phyloP scores from a whole-genome alignment of 169 alveolate genomes.

The Plasmodium gonderi region DNA sequence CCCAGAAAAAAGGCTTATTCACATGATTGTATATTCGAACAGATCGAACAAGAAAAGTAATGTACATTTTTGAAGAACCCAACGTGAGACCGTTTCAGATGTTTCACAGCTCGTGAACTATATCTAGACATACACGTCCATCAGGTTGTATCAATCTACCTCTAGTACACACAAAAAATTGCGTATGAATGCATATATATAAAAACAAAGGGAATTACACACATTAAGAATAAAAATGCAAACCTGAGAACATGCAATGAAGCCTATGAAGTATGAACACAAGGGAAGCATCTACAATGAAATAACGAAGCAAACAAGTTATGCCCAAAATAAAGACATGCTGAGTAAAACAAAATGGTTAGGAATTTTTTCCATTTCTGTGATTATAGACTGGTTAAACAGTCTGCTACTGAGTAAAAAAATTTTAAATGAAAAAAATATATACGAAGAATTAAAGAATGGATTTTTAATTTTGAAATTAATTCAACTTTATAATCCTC shows the following conservation, averaged over 20 bases:
- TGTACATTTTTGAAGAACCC: not conserved
- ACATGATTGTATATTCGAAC: not conserved
- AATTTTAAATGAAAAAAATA: conserved; percentile 36
- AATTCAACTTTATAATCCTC: conserved; percentile 40
- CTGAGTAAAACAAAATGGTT: conserved; percentile 19
- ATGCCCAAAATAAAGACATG: conserved; percentile 43
- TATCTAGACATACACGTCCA: too few relatives aligned
- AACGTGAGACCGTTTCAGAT: too few relatives aligned
- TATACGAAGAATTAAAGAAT: conserved; percentile 59
- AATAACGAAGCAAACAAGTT: conserved; percentile 15
- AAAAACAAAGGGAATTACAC: too few relatives aligned
- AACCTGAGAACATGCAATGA: not conserved
- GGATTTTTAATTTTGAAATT: conserved; percentile 40
- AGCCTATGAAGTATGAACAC: conserved; percentile 6
- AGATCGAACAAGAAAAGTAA: not conserved
- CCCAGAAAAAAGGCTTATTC: too few relatives aligned
- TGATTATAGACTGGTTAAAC: conserved; percentile 53
- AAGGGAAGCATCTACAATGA: conserved; percentile 31
- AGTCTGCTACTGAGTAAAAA: conserved; percentile 44
- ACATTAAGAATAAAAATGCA: too few relatives aligned
- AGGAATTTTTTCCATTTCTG: conserved; percentile 29
- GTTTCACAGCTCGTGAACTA: too few relatives aligned
- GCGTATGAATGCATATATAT: not conserved
- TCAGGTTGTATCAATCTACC: not conserved
- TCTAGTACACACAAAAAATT: not conserved